Base-by-base conservation (phyloP, 345 rosid genomes). In the Populus alba region DNA sequence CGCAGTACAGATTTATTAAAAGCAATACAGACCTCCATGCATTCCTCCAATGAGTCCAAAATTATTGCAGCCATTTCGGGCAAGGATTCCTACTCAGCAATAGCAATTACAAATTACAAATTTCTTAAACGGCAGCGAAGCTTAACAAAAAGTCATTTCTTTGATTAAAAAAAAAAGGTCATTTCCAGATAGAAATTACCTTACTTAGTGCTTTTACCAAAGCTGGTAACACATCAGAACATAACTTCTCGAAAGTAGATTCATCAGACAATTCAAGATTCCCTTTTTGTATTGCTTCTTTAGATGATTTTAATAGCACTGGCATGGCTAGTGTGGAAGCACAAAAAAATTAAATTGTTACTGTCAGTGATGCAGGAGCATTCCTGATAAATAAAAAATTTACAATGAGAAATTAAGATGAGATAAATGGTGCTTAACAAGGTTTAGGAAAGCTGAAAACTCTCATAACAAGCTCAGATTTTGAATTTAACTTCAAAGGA, bases 291-390 rank as follows among this genome's bases (percentile, higher is more conserved):
- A 37, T 53, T n/a, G 81, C 71, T 51, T 7, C 53, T 72, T 72
- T 78, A 11, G 72, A 63, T 65, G 66, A 72, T 45, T 27, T 53
- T 71, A 78, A 63, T 37, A 78, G 7, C 18, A 17, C 76, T 25
- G 81, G 76, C 81, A 78, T 78, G 53, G 81, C 81, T 78, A 39
- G 23, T 18, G 11, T n/a, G 5, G 51, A 49, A 20, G n/a, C 18
- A 23, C 3, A 5, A 7, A 59, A 41, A 59, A 23, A 59, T n/a
- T 3, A 59, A n/a, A 23, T 25, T 3, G 29, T 23, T 11, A n/a
- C 25, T 59, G 16, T 59, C 65, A 55, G 6, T 23, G 10, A 53
- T 20, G n/a, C 59, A 53, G 57, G 22, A 51, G 57, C 57, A 49
- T 17, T 49, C 55, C 57, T 51, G 7, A 17, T 51, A 51, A 51